Conservation (phyloP, 2,329 filamentous ascomycete species). For the Xylaria sp. region DNA sequence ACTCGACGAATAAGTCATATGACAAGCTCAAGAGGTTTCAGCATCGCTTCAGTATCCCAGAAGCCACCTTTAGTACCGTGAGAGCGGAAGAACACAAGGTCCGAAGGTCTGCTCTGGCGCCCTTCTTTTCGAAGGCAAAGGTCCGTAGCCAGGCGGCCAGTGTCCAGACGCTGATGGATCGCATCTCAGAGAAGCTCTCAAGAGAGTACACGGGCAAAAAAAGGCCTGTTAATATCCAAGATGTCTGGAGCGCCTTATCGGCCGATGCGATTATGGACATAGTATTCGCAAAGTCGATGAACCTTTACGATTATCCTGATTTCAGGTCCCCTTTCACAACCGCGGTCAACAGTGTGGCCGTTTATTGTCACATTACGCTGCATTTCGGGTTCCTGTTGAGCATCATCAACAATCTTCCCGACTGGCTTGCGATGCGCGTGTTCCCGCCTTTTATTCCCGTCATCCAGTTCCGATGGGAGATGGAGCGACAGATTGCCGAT, state of each 20-base stretch:
- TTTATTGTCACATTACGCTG: conserved; percentile 22
- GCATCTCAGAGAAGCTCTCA: conserved; percentile 24
- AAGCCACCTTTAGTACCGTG: conserved; percentile 33
- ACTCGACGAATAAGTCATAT: conserved; percentile 8
- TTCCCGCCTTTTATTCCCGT: conserved; percentile 21
- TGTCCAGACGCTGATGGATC: conserved; percentile 11
- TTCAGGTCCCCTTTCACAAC: conserved; percentile 25
- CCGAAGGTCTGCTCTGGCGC: conserved; percentile 36
- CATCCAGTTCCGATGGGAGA: conserved; percentile 28
- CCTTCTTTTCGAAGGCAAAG: conserved; percentile 47
- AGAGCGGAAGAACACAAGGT: conserved; percentile 31
- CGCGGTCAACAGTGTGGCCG: conserved; percentile 15
- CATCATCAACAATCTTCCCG: conserved; percentile 20
- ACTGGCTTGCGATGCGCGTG: conserved; percentile 21
- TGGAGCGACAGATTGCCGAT: conserved; percentile 29
- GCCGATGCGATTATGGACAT: conserved; percentile 32
- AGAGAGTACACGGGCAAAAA: conserved; percentile 34
- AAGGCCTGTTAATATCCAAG: conserved; percentile 25
- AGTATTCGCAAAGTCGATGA: conserved; percentile 22
- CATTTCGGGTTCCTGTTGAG: conserved; percentile 21
- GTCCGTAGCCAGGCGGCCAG: conserved; percentile 22
- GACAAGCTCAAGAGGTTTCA: conserved; percentile 31
- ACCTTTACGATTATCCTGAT: conserved; percentile 19
- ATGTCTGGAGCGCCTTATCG: conserved; percentile 29
- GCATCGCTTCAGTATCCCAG: conserved; percentile 30